Base-by-base conservation (phyloP, 2,329 filamentous ascomycete genomes). In the Colletotrichum lentis region DNA sequence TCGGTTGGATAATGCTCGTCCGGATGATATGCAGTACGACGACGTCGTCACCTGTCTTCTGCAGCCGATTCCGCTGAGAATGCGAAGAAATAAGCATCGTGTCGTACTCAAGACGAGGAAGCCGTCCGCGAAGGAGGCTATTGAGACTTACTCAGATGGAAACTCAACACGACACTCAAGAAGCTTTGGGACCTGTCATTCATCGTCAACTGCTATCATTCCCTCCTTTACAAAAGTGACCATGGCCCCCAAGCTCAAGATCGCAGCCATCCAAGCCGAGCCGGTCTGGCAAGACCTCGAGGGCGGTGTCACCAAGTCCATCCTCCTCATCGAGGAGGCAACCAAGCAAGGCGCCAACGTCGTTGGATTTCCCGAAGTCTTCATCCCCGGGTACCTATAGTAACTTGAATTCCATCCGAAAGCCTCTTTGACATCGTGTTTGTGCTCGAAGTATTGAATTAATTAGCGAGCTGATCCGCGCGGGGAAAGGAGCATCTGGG, bases 341-440 rank as follows among this genome's bases (percentile, higher is more conserved):
- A 73, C 69, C 3, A 69, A 69, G 24, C 70, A 77, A 2, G 77
- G 77, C 3, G 74, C 74, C n/a, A 73, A 79, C 16, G 73, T 80
- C 0, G 63, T 80, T 12, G 77, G 75, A 2, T 85, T 84, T 53
- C 81, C 82, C 1, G 81, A 85, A 63, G 77, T 80, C 11, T 84
- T 79, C 73, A 79, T 83, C 12, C 76, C 79, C 4, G 80, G 81
- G 1, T 82, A 84, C 68, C 81, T 82, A 37, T 84, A 82, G 82
- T 83, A 68, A 71, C 61, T 39, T 1, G 18, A 5, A 2, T 2
- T 39, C 0, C 14, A 1, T 31, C 50, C 39, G 53, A 2, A 43
- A 43, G 27, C 8, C 12, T 5, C 41, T 14, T 14, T 1, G 16
- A 43, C 18, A n/a, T n/a, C 41, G 20, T 2, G 20, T 22, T 24